phyloP scores from a whole-genome alignment of 345 rosid genomes.

The Ricinus communis region DNA sequence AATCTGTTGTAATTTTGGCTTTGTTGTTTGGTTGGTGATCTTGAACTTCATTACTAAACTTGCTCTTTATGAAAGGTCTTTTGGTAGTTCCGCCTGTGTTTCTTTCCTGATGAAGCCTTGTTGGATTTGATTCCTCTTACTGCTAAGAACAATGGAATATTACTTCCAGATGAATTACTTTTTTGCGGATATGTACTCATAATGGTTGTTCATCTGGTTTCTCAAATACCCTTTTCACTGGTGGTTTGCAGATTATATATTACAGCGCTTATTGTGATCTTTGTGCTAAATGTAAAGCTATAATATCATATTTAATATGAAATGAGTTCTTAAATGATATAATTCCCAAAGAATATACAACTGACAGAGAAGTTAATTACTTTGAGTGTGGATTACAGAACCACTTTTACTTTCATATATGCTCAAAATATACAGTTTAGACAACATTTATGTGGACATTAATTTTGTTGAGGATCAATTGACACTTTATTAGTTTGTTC shows the following conservation, averaged over 20 bases:
- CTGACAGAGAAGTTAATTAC: too few relatives aligned
- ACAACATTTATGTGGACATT: background rate
- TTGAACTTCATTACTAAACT: background rate
- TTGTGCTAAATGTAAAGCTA: too few relatives aligned
- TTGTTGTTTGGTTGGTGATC: background rate
- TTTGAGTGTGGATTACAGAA: background rate
- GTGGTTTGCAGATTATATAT: too few relatives aligned
- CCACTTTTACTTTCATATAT: background rate
- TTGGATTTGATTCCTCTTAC: background rate
- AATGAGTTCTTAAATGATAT: background rate
- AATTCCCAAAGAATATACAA: background rate
- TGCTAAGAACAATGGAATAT: background rate
- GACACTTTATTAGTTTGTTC: conserved; percentile 55
- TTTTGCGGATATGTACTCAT: background rate
- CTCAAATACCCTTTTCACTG: background rate
- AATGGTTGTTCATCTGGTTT: background rate
- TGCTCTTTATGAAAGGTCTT: background rate
- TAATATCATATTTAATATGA: too few relatives aligned
- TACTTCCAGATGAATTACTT: background rate
- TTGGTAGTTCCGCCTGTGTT: background rate
- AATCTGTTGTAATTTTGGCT: too few relatives aligned
- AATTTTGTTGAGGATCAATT: conserved; percentile 17
- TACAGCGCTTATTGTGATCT: too few relatives aligned
- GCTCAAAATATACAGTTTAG: background rate
- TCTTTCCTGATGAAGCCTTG: too few relatives aligned